Evolutionary conservation across 805 yeast genomes (phyloP).

Genomic region (Grigorovia jiainica): DNA sequence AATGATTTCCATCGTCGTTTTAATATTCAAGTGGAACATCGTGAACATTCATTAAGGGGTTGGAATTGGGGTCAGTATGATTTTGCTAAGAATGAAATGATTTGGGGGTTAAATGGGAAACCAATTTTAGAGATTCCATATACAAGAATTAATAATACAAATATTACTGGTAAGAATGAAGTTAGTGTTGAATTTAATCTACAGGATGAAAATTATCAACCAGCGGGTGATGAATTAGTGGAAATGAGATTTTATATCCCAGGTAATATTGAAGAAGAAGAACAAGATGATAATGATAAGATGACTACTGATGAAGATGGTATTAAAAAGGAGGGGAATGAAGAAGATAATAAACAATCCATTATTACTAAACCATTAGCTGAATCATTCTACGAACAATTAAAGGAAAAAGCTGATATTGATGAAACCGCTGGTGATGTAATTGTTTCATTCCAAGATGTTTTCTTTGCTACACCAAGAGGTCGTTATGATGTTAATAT

Average conservation of each 20-base stretch:
- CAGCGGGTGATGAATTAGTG: slow-evolving; percentile 90
- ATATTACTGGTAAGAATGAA: slow-evolving; percentile 85
- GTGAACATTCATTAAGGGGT: slow-evolving; percentile 90
- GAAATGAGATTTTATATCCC: slow-evolving; percentile 92
- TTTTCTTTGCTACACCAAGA: slow-evolving; percentile 90
- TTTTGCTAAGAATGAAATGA: slow-evolving; percentile 83
- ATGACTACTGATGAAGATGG: background rate
- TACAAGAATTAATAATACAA: slow-evolving; percentile 67
- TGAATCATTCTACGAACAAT: slow-evolving; percentile 75
- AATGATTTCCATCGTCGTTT: slow-evolving; percentile 75
- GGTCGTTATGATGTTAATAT: slow-evolving; percentile 97
- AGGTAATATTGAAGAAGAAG: slow-evolving; percentile 48
- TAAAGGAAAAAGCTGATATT: slow-evolving; percentile 87
- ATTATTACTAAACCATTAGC: slow-evolving; percentile 52
- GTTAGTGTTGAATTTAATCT: slow-evolving; percentile 81
- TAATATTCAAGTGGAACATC: slow-evolving; percentile 61
- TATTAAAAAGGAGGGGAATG: slow-evolving; percentile 21
- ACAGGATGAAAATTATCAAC: slow-evolving; percentile 43
- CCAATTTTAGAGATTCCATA: slow-evolving; percentile 92
- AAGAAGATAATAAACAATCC: slow-evolving; percentile 18
- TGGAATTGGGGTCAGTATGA: slow-evolving; percentile 99
- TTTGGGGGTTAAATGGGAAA: slow-evolving; percentile 75
- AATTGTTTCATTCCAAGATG: slow-evolving; percentile 84
- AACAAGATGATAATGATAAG: slow-evolving; percentile 22
- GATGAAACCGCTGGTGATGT: slow-evolving; percentile 94